phyloP scores from a whole-genome alignment of 1,139 yeast species.

The Geotrichum carabidarum region DNA sequence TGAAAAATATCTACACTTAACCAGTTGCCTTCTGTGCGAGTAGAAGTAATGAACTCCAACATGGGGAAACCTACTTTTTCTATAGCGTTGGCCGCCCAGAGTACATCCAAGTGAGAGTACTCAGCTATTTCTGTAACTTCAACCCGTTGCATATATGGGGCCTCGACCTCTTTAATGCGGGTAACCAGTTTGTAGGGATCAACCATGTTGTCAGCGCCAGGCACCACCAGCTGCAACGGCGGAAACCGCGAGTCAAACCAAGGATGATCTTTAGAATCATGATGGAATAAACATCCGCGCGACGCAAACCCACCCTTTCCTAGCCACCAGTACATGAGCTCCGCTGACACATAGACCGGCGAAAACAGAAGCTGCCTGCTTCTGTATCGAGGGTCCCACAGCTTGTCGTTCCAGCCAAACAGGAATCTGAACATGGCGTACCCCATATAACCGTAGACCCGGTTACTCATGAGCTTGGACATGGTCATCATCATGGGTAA shows the following conservation, averaged over 20 bases:
- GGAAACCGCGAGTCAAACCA: conserved; percentile 56
- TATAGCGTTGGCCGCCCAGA: conserved; percentile 82
- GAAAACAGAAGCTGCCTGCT: conserved; percentile 75
- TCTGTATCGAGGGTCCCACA: conserved; percentile 69
- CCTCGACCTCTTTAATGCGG: conserved; percentile 40
- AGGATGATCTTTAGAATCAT: conserved; percentile 27
- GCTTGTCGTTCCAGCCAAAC: conserved; percentile 76
- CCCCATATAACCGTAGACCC: conserved; percentile 56
- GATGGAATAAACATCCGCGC: conserved; percentile 52
- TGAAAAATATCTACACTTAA: neutral
- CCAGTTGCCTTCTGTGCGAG: neutral
- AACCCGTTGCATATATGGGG: conserved; percentile 15
- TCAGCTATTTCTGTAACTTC: conserved; percentile 34
- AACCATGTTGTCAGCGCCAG: conserved; percentile 61
- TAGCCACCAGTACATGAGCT: conserved; percentile 90
- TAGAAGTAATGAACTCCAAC: conserved; percentile 27
- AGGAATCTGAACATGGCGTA: conserved; percentile 77
- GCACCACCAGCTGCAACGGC: conserved; percentile 58
- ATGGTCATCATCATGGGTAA: conserved; percentile 33
- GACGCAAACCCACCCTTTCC: conserved; percentile 49
- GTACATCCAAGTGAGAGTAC: conserved; percentile 84
- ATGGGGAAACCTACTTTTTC: conserved; percentile 47
- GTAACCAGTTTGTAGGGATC: conserved; percentile 56
- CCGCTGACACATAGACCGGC: conserved; percentile 76
- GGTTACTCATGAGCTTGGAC: conserved; percentile 40